Base-by-base conservation (phyloP, 345 rosid species). In the Sisymbrium irio region DNA sequence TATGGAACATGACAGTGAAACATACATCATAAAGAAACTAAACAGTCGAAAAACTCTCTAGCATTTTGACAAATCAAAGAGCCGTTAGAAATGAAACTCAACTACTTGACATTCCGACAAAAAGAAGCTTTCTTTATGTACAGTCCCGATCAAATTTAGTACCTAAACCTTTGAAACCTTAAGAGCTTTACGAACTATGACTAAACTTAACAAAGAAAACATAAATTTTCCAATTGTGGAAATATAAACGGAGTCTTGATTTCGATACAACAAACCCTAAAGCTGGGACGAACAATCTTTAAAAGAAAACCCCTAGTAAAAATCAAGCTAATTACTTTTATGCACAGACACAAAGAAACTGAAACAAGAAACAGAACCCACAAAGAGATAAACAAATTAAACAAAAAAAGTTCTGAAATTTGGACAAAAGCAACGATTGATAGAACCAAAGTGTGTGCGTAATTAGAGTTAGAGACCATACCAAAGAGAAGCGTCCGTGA, bases 221-320 rank as follows among this genome's bases (percentile, higher is more conserved):
- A 42, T n/a, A n/a, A n/a, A n/a, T n/a, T n/a, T 10, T 55, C 5
- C n/a, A 64, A 55, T 73, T 55, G 1, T 51, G 12, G 30, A 19
- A 32, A 57, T 14, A 25, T 5, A 33, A 47, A 36, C 17, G 49
- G 59, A 45, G 15, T 40, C 56, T 5, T 65, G 28, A 55, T 50
- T 11, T 20, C 22, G 45, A 53, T 19, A 42, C 14, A 36, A 27
- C 6, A 63, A 76, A 76, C 65, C 75, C 79, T 62, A 76, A 68
- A n/a, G 49, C 69, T 12, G 20, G 17, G 15, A 53, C 0, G 42
- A 68, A 51, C 7, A 5, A 51, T 10, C 19, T 27, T 20, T 25
- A 9, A n/a, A 18, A 59, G 1, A 45, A 17, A 65, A 37, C 17
- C 9, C 9, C 12, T 25, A 49, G 0, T 0, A 61, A 22, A 18